These are phyloP conservation scores for Candida tetrigidarum DNA, from an alignment of 1,139 yeast genomes.

Conservation along the genomic window DNA sequence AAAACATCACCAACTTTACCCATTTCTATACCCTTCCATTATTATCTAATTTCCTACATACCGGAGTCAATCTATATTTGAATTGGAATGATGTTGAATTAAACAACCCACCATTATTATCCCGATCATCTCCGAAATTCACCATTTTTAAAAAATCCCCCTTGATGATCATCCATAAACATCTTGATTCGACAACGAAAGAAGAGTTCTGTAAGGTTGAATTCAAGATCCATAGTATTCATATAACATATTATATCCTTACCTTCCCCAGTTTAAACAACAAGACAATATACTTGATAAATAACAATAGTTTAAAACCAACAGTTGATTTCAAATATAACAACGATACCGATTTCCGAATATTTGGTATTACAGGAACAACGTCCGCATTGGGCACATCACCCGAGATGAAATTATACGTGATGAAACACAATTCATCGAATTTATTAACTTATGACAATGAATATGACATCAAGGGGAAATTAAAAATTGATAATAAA, in stretches of 20 bases:
- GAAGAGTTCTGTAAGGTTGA: slow-evolving; percentile 35
- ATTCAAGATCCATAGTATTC: slow-evolving; percentile 35
- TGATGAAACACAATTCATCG: slow-evolving; percentile 25
- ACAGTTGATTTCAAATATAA: slow-evolving; percentile 36
- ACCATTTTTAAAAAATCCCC: slow-evolving; percentile 32
- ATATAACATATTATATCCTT: slow-evolving; percentile 40
- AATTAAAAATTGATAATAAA: slow-evolving; percentile 13
- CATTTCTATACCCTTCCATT: slow-evolving; percentile 31
- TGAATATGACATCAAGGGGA: slow-evolving; percentile 13
- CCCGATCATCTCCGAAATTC: slow-evolving; percentile 27
- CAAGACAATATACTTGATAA: slow-evolving; percentile 21
- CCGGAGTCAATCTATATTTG: slow-evolving; percentile 23
- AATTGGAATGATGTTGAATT: slow-evolving; percentile 4
- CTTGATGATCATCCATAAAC: slow-evolving; percentile 30
- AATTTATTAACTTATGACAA: slow-evolving; percentile 30
- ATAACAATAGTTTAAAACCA: slow-evolving; percentile 40
- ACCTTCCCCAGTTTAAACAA: slow-evolving; percentile 24
- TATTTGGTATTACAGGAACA: slow-evolving; percentile 41
- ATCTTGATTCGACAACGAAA: slow-evolving; percentile 17
- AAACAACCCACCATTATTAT: slow-evolving; percentile 26
- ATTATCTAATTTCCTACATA: slow-evolving; percentile 31
- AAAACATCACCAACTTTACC: slow-evolving; percentile 23
- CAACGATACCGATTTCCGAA: slow-evolving; percentile 34
- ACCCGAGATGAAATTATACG: slow-evolving; percentile 32
- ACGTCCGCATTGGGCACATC: slow-evolving; percentile 42